Evolutionary conservation across 2,329 filamentous ascomycete species (phyloP).

Genomic region (Trichoderma hamatum): DNA sequence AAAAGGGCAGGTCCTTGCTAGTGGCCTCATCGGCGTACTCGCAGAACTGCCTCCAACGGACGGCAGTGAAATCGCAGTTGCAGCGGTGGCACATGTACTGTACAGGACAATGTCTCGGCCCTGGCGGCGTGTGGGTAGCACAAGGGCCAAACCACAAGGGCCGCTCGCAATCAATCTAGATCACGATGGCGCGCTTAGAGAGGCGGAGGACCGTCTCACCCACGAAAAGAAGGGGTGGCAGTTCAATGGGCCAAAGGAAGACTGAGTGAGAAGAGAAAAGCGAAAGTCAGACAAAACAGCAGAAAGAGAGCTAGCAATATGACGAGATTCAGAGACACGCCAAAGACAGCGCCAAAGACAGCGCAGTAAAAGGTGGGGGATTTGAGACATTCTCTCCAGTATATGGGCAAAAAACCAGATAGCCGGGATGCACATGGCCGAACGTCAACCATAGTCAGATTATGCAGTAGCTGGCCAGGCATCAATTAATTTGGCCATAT

Average conservation of each 20-base stretch:
- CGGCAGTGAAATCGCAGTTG: background rate
- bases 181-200: background rate
- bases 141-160: background rate
- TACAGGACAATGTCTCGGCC: background rate
- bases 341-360: background rate
- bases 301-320: no score
- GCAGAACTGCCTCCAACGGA: background rate
- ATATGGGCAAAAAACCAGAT: background rate
- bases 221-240: background rate
- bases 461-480: background rate
- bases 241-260: background rate
- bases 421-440: constrained; percentile 1
- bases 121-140: background rate
- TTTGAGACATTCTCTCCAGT: background rate
- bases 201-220: background rate
- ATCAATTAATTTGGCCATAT: background rate
- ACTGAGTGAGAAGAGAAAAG: background rate
- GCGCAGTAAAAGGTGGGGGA: background rate
- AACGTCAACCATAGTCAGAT: background rate
- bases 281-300: background rate
- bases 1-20: constrained; percentile 19
- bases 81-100: background rate
- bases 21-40: background rate
- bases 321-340: background rate
- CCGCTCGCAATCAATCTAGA: background rate